phyloP scores from a whole-genome alignment of 768 basidiomycete species.

The Psilocybe sp. region DNA sequence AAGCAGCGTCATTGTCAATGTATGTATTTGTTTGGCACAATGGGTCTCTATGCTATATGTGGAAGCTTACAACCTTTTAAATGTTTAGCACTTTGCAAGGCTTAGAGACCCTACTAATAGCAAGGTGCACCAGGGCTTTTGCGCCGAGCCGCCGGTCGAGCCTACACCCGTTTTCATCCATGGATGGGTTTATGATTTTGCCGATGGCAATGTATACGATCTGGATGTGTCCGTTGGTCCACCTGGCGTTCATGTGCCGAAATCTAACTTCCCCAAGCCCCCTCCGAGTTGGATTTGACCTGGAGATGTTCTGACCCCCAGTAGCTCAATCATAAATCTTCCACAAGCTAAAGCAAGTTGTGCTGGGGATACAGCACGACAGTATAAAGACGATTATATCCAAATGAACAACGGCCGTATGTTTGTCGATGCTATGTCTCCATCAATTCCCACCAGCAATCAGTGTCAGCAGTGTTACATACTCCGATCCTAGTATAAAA shows the following conservation, averaged over 20 bases:
- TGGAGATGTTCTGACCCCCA: too few relatives aligned
- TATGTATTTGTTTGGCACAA: conserved; percentile 10
- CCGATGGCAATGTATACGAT: conserved; percentile 46
- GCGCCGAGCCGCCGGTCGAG: too few relatives aligned
- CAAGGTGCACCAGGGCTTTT: neutral
- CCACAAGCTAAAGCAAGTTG: too few relatives aligned
- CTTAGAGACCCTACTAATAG: conserved; percentile 2
- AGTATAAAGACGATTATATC: too few relatives aligned
- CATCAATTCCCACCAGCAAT: too few relatives aligned
- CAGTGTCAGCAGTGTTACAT: too few relatives aligned
- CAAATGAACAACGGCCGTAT: too few relatives aligned
- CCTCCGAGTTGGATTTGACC: too few relatives aligned
- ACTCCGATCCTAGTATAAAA: too few relatives aligned
- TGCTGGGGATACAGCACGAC: too few relatives aligned
- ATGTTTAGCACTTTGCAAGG: conserved; percentile 19
- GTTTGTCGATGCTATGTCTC: too few relatives aligned
- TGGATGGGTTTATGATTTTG: conserved; percentile 61
- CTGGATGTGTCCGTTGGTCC: conserved; percentile 40
- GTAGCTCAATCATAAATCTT: too few relatives aligned
- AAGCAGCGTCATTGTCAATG: conserved; percentile 25
- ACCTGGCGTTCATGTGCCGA: conserved; percentile 29
- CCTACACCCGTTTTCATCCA: conserved; percentile 39
- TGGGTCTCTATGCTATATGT: neutral
- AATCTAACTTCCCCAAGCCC: conserved; percentile 20
- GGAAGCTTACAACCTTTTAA: neutral